Conservation (phyloP, 805 yeast genomes). For the Nakazawaea siamensis region DNA sequence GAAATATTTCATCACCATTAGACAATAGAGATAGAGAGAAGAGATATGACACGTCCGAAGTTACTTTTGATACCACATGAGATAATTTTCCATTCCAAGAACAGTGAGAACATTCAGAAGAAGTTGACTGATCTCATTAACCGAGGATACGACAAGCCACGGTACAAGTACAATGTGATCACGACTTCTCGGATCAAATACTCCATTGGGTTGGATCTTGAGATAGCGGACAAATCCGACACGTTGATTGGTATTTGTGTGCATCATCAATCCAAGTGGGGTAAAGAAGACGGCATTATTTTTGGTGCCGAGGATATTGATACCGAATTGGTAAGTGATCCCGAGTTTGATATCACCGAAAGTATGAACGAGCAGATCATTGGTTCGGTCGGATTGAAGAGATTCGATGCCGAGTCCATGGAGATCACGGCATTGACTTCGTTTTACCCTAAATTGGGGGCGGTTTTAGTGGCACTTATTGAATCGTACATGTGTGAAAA, state of each 20-base stretch:
- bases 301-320: conserved; percentile 10
- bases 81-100: conserved; percentile 1
- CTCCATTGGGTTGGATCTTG: conserved; percentile 19
- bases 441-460: conserved; percentile 32
- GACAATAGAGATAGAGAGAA: not conserved
- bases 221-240: conserved; percentile 15
- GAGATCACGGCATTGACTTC: conserved; percentile 50
- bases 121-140: conserved; percentile 30
- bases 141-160: conserved; percentile 40
- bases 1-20: no score
- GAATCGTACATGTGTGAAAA: conserved; percentile 8
- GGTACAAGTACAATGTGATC: conserved; percentile 34
- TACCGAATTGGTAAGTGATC: conserved; percentile 6
- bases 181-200: conserved; percentile 31
- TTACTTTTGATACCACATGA: conserved; percentile 7
- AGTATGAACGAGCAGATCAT: conserved; percentile 15
- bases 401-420: conserved; percentile 16
- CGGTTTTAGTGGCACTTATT: conserved; percentile 16
- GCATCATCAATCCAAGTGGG: conserved; percentile 16
- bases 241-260: conserved; percentile 17
- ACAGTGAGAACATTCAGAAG: conserved; percentile 12
- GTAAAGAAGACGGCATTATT: conserved; percentile 1
- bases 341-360: conserved; percentile 13
- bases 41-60: not conserved
- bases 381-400: conserved; percentile 29